phyloP scores from a whole-genome alignment of 2,329 filamentous ascomycete species.

The Diaporthe eres region DNA sequence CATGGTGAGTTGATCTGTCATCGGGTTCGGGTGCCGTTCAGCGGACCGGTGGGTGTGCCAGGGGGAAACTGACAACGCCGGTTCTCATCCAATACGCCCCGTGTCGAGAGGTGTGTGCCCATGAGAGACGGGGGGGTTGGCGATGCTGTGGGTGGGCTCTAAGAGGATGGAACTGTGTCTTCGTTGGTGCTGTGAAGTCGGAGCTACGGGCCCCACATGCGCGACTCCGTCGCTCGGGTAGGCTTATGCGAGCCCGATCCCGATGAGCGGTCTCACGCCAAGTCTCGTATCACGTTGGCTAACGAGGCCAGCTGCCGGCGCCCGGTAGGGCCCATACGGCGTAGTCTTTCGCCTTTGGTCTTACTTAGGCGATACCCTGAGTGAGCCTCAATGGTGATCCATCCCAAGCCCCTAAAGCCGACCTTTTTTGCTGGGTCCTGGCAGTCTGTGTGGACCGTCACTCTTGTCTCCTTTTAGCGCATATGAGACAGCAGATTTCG shows the following conservation, averaged over 20 bases:
- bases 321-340: background rate
- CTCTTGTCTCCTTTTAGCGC: background rate
- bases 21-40: too few species aligned
- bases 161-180: background rate
- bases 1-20: background rate
- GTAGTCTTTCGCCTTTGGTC: background rate
- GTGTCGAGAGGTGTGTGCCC: too few species aligned
- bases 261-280: background rate
- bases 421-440: too few species aligned
- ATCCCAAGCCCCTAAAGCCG: background rate
- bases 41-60: too few species aligned
- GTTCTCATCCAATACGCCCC: background rate
- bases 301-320: background rate
- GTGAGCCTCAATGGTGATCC: background rate
- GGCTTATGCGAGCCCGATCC: conserved; percentile 34
- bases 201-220: background rate
- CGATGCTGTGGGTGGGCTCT: background rate
- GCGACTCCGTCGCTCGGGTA: conserved; percentile 13
- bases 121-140: background rate
- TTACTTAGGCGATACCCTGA: background rate
- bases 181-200: background rate
- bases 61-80: background rate
- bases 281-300: background rate
- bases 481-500: background rate
- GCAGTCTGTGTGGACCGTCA: background rate